These are phyloP conservation scores for Entophlyctis luteolus DNA, from an alignment of 192 early-diverging fungal species.

Conservation along the genomic window DNA sequence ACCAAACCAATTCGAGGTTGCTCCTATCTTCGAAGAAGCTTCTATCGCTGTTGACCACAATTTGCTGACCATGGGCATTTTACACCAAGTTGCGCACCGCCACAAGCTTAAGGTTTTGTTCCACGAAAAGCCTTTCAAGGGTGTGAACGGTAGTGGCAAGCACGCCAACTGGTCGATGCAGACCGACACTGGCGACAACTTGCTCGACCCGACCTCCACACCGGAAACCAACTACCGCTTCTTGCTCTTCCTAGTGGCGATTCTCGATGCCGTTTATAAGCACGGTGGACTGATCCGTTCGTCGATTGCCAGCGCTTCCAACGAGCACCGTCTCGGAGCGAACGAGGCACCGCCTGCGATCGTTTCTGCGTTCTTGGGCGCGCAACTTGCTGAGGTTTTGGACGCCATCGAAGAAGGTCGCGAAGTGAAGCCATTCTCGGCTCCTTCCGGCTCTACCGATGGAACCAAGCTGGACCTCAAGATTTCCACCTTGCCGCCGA, in stretches of 20 bases:
- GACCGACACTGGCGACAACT: slow-evolving; percentile 92
- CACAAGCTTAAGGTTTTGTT: slow-evolving; percentile 92
- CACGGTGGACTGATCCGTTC: slow-evolving; percentile 88
- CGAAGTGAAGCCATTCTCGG: slow-evolving; percentile 61
- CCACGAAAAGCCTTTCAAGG: slow-evolving; percentile 99
- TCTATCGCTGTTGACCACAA: slow-evolving; percentile 97
- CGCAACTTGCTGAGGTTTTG: slow-evolving; percentile 91
- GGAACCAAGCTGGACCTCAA: slow-evolving; percentile 94
- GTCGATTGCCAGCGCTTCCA: slow-evolving; percentile 86
- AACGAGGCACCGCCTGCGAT: slow-evolving; percentile 97
- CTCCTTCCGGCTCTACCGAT: slow-evolving; percentile 51
- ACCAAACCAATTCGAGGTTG: slow-evolving; percentile 95
- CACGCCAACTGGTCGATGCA: slow-evolving; percentile 98
- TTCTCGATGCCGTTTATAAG: slow-evolving; percentile 84
- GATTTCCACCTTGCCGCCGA: slow-evolving; percentile 84
- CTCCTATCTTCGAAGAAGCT: slow-evolving; percentile 97
- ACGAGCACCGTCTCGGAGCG: slow-evolving; percentile 97
- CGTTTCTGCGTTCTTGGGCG: slow-evolving; percentile 94
- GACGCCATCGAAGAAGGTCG: slow-evolving; percentile 87
- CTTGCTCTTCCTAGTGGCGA: slow-evolving; percentile 88
- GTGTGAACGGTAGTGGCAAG: slow-evolving; percentile 97
- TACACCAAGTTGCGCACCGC: slow-evolving; percentile 94
- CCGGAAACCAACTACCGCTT: slow-evolving; percentile 99
- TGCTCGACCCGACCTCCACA: slow-evolving; percentile 87
- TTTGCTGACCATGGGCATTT: slow-evolving; percentile 91